A percentile compares a stretch with the other conserved stretches of the same genome.
Evolutionary conservation across 352 stramenopile species (phyloP).

Genomic region (Globisporangium ultimum): DNA sequence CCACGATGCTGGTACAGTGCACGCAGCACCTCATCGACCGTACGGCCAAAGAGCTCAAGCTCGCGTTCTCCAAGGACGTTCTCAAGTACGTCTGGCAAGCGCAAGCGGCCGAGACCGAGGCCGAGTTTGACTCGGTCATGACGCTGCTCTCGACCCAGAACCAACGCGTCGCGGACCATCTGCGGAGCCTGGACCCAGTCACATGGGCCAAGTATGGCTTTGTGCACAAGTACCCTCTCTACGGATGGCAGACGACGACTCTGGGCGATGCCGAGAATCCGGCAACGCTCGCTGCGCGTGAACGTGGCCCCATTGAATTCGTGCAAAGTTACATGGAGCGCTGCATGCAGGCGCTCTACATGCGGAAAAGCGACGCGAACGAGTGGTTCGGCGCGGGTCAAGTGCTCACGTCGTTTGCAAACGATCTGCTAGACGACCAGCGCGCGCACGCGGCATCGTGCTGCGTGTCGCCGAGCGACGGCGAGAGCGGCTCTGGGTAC

Average conservation of each 20-base stretch:
- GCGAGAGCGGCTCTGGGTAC: conserved; percentile 37
- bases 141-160: conserved; percentile 17
- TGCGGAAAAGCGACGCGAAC: conserved; percentile 26
- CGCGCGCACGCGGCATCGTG: conserved; percentile 23
- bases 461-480: conserved; percentile 39
- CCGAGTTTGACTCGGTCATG: conserved; percentile 33
- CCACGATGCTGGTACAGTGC: conserved; percentile 36
- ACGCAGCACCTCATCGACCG: conserved; percentile 27
- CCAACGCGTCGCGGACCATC: conserved; percentile 17
- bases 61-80: conserved; percentile 19
- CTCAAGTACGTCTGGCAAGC: conserved; percentile 25
- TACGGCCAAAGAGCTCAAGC: conserved; percentile 24
- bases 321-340: conserved; percentile 42
- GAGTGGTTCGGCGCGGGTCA: conserved; percentile 18
- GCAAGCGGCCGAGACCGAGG: conserved; percentile 26
- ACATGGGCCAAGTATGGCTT: conserved; percentile 39
- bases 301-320: conserved; percentile 31
- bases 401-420: conserved; percentile 31
- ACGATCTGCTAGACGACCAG: conserved; percentile 30
- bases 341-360: conserved; percentile 37
- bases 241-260: conserved; percentile 34
- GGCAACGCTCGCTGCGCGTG: conserved; percentile 15
- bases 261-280: conserved; percentile 22
- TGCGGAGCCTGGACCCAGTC: conserved; percentile 23
- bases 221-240: conserved; percentile 32